Conservation (phyloP, 2,329 filamentous ascomycete genomes). For the Leptodontidium sp. region DNA sequence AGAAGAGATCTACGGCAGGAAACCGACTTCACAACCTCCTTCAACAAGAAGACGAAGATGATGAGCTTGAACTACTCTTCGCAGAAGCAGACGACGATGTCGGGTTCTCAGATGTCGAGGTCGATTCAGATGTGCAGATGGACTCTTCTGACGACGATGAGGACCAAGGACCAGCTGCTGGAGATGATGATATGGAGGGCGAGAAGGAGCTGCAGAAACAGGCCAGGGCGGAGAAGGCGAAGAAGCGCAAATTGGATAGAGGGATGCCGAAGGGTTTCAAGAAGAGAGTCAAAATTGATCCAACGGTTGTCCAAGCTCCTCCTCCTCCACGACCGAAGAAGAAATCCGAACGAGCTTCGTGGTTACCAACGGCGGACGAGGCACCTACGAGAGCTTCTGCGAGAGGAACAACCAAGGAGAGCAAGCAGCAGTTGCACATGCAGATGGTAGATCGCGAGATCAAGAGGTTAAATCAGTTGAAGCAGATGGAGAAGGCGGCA, state of each 20-base stretch:
- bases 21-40: conserved; percentile 83
- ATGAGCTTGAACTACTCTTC: conserved; percentile 75
- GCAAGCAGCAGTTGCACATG: conserved; percentile 64
- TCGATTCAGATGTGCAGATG: conserved; percentile 80
- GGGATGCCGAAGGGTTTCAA: conserved; percentile 74
- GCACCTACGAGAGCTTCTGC: conserved; percentile 68
- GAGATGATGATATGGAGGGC: conserved; percentile 73
- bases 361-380: conserved; percentile 70
- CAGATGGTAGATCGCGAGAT: conserved; percentile 79
- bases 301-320: conserved; percentile 51
- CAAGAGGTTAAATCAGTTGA: conserved; percentile 74
- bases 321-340: conserved; percentile 63
- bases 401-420: conserved; percentile 68
- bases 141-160: conserved; percentile 87
- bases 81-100: conserved; percentile 75
- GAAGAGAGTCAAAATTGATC: conserved; percentile 80
- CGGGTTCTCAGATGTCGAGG: conserved; percentile 73
- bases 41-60: conserved; percentile 71
- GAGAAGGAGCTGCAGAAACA: conserved; percentile 86
- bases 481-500: conserved; percentile 65
- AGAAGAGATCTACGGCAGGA: conserved; percentile 82
- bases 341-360: conserved; percentile 74
- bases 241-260: conserved; percentile 84
- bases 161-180: conserved; percentile 71
- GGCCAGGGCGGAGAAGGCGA: conserved; percentile 73